phyloP scores from a whole-genome alignment of 1,284 basidiomycete genomes.

The Apiotrichum mycotoxinovorans region DNA sequence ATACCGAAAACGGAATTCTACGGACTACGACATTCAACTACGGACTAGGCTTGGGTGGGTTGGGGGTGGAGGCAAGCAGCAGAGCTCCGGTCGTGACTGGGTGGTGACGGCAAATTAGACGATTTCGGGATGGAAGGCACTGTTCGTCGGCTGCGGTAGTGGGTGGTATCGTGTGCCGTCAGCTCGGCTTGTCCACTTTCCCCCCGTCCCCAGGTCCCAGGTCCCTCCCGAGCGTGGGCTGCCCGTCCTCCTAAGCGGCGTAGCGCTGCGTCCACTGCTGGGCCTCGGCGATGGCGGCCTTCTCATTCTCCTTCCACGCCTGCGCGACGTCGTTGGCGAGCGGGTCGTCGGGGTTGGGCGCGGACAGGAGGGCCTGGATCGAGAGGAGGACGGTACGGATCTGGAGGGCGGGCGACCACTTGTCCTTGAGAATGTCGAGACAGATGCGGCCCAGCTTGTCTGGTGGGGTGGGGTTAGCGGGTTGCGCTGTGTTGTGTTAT shows the following conservation, averaged over 20 bases:
- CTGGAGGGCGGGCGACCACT: constrained; percentile 98
- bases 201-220: too few relatives aligned
- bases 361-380: constrained; percentile 88
- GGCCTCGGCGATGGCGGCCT: constrained; percentile 82
- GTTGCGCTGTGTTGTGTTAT: too few relatives aligned
- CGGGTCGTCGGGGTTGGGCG: constrained; percentile 98
- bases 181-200: too few relatives aligned
- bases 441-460: constrained; percentile 98
- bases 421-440: constrained; percentile 97
- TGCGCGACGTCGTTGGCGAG: constrained; percentile 86
- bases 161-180: too few relatives aligned
- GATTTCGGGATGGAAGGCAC: too few relatives aligned
- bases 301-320: constrained; percentile 97
- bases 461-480: constrained; percentile 38
- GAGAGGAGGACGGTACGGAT: constrained; percentile 97
- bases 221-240: too few relatives aligned
- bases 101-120: too few relatives aligned
- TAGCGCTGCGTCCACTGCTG: constrained; percentile 73
- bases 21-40: too few relatives aligned
- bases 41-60: too few relatives aligned
- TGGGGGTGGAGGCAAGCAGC: too few relatives aligned
- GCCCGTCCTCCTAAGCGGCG: constrained; percentile 4
- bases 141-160: too few relatives aligned
- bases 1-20: not conserved
- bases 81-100: too few relatives aligned